Evolutionary conservation across 768 basidiomycete genomes (phyloP).

Genomic region (Baorangia bicolor): DNA sequence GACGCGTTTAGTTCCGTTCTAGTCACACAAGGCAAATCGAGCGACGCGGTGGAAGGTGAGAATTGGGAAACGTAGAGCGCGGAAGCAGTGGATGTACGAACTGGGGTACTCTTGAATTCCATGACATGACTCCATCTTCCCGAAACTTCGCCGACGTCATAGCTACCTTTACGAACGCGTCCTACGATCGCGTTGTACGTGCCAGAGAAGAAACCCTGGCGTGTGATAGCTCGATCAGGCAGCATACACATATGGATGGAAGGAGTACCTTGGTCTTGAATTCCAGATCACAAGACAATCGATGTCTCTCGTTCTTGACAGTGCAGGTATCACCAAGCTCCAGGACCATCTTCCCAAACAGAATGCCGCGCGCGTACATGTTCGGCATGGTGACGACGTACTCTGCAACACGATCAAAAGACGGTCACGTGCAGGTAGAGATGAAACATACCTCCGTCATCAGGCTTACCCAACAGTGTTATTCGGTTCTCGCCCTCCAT

Average conservation of each 20-base stretch:
- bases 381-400: constrained; percentile 96
- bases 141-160: constrained; percentile 79
- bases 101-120: constrained; percentile 76
- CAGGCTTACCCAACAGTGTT: constrained; percentile 74
- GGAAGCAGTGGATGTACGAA: constrained; percentile 28
- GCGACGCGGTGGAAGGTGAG: background rate
- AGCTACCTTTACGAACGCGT: constrained; percentile 60
- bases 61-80: background rate
- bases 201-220: constrained; percentile 93
- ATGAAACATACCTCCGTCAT: constrained; percentile 73
- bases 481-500: constrained; percentile 98
- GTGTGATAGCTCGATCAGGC: background rate
- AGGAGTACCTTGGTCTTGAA: constrained; percentile 90
- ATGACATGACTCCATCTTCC: constrained; percentile 92
- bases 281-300: constrained; percentile 78
- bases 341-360: constrained; percentile 93
- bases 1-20: constrained; percentile 70
- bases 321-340: constrained; percentile 90
- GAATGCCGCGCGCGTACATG: constrained; percentile 89
- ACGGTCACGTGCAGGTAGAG: background rate
- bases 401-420: constrained; percentile 41
- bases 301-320: constrained; percentile 79
- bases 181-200: constrained; percentile 91
- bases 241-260: background rate
- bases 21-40: background rate